A percentile compares a stretch with the other conserved stretches of the same genome.
These are phyloP conservation scores for Rhizophora apiculata DNA, from an alignment of 345 rosid species.

Conservation along the genomic window DNA sequence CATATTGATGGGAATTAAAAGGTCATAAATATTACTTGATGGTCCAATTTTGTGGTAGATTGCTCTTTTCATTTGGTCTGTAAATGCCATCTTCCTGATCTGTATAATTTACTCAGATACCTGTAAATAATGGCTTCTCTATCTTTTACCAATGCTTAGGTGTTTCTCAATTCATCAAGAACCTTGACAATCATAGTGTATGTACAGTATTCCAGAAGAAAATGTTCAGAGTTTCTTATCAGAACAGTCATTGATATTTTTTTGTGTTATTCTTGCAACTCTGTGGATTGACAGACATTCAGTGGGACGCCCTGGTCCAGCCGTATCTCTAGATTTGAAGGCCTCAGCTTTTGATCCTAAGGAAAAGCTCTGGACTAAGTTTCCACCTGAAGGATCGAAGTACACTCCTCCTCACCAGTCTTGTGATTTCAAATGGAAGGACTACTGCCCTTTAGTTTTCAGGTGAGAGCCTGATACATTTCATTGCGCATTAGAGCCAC, in stretches of 20 bases:
- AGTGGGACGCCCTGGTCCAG: conserved; percentile 90
- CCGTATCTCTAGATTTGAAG: conserved; percentile 80
- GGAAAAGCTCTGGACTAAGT: conserved; percentile 95
- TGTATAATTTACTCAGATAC: too few species aligned
- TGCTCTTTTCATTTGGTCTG: too few species aligned
- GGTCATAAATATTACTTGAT: too few species aligned
- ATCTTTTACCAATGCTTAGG: too few species aligned
- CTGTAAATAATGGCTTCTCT: too few species aligned
- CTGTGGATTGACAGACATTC: conserved; percentile 56
- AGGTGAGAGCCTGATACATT: conserved; percentile 43
- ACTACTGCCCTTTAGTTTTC: conserved; percentile 95
- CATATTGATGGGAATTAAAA: too few species aligned
- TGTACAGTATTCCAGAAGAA: neutral
- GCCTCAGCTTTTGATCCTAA: conserved; percentile 89
- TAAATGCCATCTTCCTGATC: too few species aligned
- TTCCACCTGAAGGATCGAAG: conserved; percentile 95
- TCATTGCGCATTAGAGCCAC: conserved; percentile 1
- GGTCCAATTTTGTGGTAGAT: too few species aligned
- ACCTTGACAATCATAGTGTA: too few species aligned
- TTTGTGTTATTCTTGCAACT: neutral
- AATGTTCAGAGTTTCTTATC: neutral
- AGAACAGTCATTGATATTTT: neutral
- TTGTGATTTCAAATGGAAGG: conserved; percentile 91
- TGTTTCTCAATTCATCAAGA: too few species aligned
- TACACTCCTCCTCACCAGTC: conserved; percentile 96